Base-by-base conservation (phyloP, 148 eudicot genomes). In the Dysphania ambrosioides region DNA sequence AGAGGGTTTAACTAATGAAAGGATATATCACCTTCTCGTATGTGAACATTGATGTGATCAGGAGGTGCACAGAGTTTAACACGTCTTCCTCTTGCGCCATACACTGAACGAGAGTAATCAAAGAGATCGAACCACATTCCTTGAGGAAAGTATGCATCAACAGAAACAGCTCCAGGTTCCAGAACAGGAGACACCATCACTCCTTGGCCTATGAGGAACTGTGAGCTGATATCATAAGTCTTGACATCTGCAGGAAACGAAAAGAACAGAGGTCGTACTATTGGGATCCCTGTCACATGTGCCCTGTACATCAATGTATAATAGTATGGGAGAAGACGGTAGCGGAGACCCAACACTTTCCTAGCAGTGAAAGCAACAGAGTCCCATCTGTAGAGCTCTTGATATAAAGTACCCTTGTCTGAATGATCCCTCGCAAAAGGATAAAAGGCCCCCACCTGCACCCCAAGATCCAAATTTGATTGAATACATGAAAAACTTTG, bases 351-450 rank as follows among this genome's bases (percentile, higher is more conserved):
- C 9, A 87, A 76, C 41, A 78, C 88, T 66, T 79, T 85, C 79
- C 77, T 81, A 6, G 86, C 86, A 13, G 85, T 53, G 31, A 72
- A 71, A 56, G 88, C 86, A 15, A 87, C 90, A 1, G 90, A 87
- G 24, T 75, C 69, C 90, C 90, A 87, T n/a, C 64, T 2, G n/a
- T 87, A 87, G 69, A 87, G 88, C 82, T 87, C 90, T 31, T 87
- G 90, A 34, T 72, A 73, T 8, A 3, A 38, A 30, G 75, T 41
- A 12, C 21, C 73, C 1, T 66, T 73, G 13, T 34, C 72, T 32
- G 90, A 81, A 77, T 87, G 90, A 70, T 87, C 88, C 66, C 90
- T 68, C 8, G 88, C 61, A 79, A 87, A 87, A 15, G 90, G 90
- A 78, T 87, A 87, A 57, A 87, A 87, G 30, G 90, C 90, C 1